phyloP scores from a whole-genome alignment of 345 rosid species.

The Lepidium aucheri region DNA sequence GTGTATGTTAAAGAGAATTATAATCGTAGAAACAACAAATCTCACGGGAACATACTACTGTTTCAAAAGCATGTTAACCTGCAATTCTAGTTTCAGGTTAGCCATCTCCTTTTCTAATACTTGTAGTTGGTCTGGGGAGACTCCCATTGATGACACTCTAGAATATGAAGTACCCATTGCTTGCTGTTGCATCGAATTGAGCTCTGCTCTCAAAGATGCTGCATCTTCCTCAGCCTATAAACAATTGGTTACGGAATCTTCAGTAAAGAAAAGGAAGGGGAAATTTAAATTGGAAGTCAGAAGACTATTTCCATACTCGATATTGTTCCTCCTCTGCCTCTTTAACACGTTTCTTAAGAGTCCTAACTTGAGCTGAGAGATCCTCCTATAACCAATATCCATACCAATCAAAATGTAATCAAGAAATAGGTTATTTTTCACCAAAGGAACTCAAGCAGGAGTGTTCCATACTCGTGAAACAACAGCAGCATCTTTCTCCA shows the following conservation, averaged over 20 bases:
- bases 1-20: slow-evolving; percentile 29
- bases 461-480: slow-evolving; percentile 57
- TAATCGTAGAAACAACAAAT: background rate
- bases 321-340: slow-evolving; percentile 96
- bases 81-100: slow-evolving; percentile 50
- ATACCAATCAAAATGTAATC: slow-evolving; percentile 5
- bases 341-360: slow-evolving; percentile 70
- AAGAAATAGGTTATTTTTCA: background rate
- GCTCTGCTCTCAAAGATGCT: slow-evolving; percentile 89
- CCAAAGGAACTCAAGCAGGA: background rate
- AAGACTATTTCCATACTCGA: slow-evolving; percentile 40
- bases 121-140: slow-evolving; percentile 48
- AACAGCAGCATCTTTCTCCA: slow-evolving; percentile 99
- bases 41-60: background rate
- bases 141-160: slow-evolving; percentile 26
- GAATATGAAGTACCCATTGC: slow-evolving; percentile 40
- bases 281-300: background rate
- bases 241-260: slow-evolving; percentile 10
- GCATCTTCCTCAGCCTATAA: slow-evolving; percentile 98
- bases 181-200: slow-evolving; percentile 75
- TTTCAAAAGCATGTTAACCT: slow-evolving; percentile 37
- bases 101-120: slow-evolving; percentile 68
- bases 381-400: slow-evolving; percentile 58
- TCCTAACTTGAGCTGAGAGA: slow-evolving; percentile 84
- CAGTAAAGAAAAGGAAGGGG: background rate